Base-by-base conservation (phyloP, 306 rosid species). In the Cicer cuneatum region DNA sequence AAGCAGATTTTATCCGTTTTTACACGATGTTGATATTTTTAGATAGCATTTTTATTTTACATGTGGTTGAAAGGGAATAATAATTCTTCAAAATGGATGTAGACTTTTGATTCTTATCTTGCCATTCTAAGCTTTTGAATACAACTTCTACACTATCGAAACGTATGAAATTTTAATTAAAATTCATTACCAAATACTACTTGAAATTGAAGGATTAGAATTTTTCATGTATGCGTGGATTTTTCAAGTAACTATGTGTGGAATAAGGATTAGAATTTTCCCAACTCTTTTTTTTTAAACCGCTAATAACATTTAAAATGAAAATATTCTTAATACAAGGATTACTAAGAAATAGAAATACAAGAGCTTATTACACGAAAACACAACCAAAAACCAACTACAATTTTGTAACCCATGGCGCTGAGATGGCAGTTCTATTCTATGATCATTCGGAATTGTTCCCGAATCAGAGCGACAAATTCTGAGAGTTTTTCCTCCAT, bases 51-150 rank as follows among this genome's bases (percentile, higher is more conserved):
- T 35, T 1, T 46, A 43, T 35, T 2, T 16, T 16, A 42, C 48
- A 59, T 11, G 41, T 12, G 51, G 75, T 9, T 48, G 69, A 37
- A 59, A 39, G 33, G 74, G n/a, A n/a, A n/a, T n/a, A n/a, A n/a
- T 58, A 57, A 16, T 52, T 11, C 64, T 24, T 24, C 2, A 54
- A 47, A 38, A 58, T 52, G 72, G 67, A 62, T 62, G 77, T n/a
- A 33, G 49, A 11, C 18, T 37, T 41, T 62, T 52, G 66, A 41
- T 71, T 78, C 72, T 61, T 78, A 46, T 42, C 67, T 78, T 65
- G 1, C 72, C 39, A 51, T 61, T 65, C 12, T 51, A 51, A 52
- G 76, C 10, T 62, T 42, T 62, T 24, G 5, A 40, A 68, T 48
- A 5, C 46, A 76, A 35, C 24, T 48, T 14, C n/a, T 42, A 35